Percentiles rank a stretch among this genome's conserved stretches.
phyloP scores from a whole-genome alignment of 139 green algal genomes.

The Chlorella sorokiniana region DNA sequence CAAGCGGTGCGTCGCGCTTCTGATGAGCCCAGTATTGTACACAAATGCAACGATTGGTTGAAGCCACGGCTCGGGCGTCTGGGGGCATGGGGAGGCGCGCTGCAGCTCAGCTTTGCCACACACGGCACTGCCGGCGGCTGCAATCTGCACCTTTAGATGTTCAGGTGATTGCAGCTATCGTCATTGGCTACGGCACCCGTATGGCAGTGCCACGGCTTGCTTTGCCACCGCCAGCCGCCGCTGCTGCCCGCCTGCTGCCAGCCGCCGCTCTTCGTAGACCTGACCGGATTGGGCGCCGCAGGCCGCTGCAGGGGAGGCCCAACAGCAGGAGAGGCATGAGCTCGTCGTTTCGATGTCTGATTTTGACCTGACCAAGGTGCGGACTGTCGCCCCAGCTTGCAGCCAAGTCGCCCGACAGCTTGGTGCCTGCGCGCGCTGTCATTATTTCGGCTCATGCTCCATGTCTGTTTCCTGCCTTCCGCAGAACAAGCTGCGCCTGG shows the following conservation, averaged over 20 bases:
- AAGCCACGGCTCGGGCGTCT: background rate
- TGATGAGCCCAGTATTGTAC: no score
- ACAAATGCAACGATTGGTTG: background rate
- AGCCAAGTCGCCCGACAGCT: background rate
- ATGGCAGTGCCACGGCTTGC: background rate
- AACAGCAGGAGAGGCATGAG: background rate
- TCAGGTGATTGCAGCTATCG: background rate
- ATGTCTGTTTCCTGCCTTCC: background rate
- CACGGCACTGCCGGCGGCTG: background rate
- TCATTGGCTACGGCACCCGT: background rate
- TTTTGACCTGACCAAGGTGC: constrained; percentile 10
- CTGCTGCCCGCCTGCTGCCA: background rate
- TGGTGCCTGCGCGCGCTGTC: background rate
- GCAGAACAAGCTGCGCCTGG: constrained; percentile 53
- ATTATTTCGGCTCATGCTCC: background rate
- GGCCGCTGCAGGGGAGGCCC: background rate
- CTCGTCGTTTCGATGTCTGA: constrained; percentile 10
- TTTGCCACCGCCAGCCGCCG: background rate
- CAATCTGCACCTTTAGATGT: background rate
- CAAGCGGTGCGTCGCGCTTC: background rate
- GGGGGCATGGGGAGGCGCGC: constrained; percentile 9
- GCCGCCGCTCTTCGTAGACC: no score
- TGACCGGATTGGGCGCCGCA: no score
- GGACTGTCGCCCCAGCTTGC: background rate
- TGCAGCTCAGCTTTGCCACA: background rate